Conservation (phyloP, 768 basidiomycete species). For the Boletus rufocinnamomeus region DNA sequence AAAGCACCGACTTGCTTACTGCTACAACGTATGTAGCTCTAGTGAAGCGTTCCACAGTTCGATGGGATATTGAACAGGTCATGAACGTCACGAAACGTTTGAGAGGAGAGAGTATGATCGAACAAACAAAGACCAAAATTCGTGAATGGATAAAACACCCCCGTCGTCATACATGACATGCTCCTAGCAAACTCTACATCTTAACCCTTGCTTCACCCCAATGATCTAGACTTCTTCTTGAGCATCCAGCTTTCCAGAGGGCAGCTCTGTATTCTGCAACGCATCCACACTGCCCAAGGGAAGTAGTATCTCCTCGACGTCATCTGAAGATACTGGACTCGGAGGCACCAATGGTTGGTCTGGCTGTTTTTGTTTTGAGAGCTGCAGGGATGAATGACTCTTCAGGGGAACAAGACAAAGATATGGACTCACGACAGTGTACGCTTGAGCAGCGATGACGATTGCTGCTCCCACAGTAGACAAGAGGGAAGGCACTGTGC, state of each 20-base stretch:
- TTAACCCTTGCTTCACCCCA: neutral
- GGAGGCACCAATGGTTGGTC: neutral
- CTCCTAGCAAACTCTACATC: neutral
- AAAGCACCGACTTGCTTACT: neutral
- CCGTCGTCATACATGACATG: neutral
- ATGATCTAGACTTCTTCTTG: neutral
- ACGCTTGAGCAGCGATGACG: neutral
- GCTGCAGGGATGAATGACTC: neutral
- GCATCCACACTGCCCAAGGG: neutral
- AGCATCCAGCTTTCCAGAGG: neutral
- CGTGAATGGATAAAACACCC: too few relatives aligned
- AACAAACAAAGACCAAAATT: too few relatives aligned
- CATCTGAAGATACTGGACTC: neutral
- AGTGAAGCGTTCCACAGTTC: neutral
- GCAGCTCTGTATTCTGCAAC: neutral
- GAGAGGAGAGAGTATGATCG: neutral
- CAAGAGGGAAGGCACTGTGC: neutral
- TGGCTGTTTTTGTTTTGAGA: neutral
- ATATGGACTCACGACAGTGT: neutral
- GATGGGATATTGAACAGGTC: too few relatives aligned
- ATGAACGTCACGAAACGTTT: too few relatives aligned
- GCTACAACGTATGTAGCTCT: neutral
- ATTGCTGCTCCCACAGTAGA: neutral
- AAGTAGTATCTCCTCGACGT: neutral
- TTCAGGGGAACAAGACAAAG: neutral